Evolutionary conservation across 495 filamentous ascomycete species (phyloP), one percentile per base, ranked within the genome.

Genomic region (Podospora tetraspora): DNA sequence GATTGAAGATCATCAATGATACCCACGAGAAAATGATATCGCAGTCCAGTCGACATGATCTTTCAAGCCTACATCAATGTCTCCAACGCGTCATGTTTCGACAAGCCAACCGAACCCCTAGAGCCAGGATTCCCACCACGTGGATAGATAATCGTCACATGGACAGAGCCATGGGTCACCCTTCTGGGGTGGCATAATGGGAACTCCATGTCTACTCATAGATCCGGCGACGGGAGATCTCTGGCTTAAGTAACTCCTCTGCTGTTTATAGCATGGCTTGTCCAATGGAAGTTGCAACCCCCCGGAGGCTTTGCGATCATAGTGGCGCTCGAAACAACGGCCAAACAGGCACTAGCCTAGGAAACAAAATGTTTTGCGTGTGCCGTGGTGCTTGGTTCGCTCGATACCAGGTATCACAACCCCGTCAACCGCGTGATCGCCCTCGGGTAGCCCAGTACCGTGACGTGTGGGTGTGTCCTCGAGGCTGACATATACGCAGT

Each of bases 1-100:
- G 24, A 70, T 68, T 65, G 69, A 66, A 43, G 62, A 72, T 59
- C 23, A 72, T 59, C 23, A 70, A 69, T 69, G 65, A 68, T 68
- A 68, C 66, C 65, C 58, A 59, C 57, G 23, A 37, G 43, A 57
- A 59, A 13, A 29, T n/a, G 30, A 27, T 57, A 59, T 68, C 37
- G 43, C 43, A 52, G 32, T 16, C 52, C 32, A 16, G 52, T 68
- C 60, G 32, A n/a, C 24, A 64, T 68, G 58, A 24, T 12, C 9
- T 13, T 3, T 29, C 10, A 60, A 27, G 23, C 1, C 58, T 11
- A 60, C 10, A 12, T 24, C 7, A 13, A 3, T 21, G 22, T 24
- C 12, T 29, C 19, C 13, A 60, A 60, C 0, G 13, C 12, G 25
- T 25, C 64, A 66, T 66, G 64, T 66, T 66, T 66, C 63, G 63